Conservation (phyloP, 768 basidiomycete genomes). For the Tylopilus balloui region DNA sequence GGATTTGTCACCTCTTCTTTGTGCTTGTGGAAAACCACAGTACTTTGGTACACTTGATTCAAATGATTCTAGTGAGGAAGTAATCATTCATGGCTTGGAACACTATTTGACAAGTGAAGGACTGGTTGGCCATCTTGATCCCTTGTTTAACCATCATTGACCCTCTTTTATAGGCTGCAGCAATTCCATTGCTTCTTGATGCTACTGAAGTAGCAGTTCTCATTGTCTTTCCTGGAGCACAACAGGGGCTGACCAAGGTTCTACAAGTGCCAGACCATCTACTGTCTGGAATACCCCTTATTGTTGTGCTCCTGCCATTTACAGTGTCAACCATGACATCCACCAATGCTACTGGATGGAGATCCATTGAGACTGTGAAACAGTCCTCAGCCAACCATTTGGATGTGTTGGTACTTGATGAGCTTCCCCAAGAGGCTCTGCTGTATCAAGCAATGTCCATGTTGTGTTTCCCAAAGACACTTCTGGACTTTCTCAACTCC, state of each 20-base stretch:
- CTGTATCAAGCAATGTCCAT: conserved; percentile 28
- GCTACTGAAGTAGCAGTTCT: conserved; percentile 46
- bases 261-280: conserved; percentile 40
- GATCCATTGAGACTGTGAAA: conserved; percentile 6
- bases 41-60: conserved; percentile 53
- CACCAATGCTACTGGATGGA: conserved; percentile 15
- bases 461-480: conserved; percentile 43
- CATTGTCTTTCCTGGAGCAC: conserved; percentile 47
- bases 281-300: conserved; percentile 11
- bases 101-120: conserved; percentile 43
- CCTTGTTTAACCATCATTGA: conserved; percentile 3
- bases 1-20: conserved; percentile 45
- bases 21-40: conserved; percentile 44
- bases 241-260: conserved; percentile 32
- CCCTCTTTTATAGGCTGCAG: conserved; percentile 39
- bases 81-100: conserved; percentile 38
- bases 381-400: conserved; percentile 2
- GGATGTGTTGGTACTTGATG: not conserved
- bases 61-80: conserved; percentile 36
- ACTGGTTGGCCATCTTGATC: conserved; percentile 37
- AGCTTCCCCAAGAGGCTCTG: conserved; percentile 9
- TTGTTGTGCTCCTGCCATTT: conserved; percentile 28
- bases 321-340: conserved; percentile 14
- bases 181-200: conserved; percentile 46
- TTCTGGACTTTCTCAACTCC: conserved; percentile 45